A percentile compares a stretch with the other conserved stretches of the same genome.
Conservation (phyloP, 352 stramenopile genomes). For the Phytopythium chamaehyphon region DNA sequence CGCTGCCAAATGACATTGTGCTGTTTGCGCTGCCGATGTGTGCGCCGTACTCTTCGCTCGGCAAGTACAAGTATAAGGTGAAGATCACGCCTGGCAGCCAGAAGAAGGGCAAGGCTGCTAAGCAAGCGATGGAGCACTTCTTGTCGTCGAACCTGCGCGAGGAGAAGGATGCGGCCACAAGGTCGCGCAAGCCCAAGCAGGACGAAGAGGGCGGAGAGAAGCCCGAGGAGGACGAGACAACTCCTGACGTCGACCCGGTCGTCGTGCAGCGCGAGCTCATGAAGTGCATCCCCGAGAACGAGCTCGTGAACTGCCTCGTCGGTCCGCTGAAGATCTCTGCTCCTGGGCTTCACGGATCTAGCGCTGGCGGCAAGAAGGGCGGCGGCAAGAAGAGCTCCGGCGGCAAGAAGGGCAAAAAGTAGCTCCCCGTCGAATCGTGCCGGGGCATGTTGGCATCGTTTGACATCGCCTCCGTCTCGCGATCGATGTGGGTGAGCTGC, state of each 20-base stretch:
- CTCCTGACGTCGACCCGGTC: conserved; percentile 55
- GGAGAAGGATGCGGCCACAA: conserved; percentile 42
- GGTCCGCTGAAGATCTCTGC: conserved; percentile 88
- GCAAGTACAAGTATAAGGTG: conserved; percentile 91
- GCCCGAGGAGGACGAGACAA: conserved; percentile 25
- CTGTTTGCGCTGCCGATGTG: conserved; percentile 91
- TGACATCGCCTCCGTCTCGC: too few species aligned
- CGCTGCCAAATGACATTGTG: conserved; percentile 77
- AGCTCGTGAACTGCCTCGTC: conserved; percentile 88
- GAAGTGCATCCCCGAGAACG: conserved; percentile 85
- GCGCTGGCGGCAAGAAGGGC: conserved; percentile 33
- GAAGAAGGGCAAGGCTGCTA: conserved; percentile 91
- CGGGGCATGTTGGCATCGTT: too few species aligned
- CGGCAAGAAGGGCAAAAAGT: conserved; percentile 30
- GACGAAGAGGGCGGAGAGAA: conserved; percentile 2
- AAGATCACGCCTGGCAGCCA: conserved; percentile 87
- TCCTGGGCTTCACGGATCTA: conserved; percentile 45
- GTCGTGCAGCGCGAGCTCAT: conserved; percentile 86
- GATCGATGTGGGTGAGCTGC: too few species aligned
- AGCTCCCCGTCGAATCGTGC: too few species aligned
- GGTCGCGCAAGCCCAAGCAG: conserved; percentile 3
- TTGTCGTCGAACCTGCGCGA: conserved; percentile 64
- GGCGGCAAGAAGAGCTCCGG: conserved; percentile 16
- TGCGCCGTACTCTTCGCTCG: conserved; percentile 82
- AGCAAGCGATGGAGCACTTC: conserved; percentile 86